Conservation (phyloP, 2,329 filamentous ascomycete genomes). For the Mycocentrospora acerina region DNA sequence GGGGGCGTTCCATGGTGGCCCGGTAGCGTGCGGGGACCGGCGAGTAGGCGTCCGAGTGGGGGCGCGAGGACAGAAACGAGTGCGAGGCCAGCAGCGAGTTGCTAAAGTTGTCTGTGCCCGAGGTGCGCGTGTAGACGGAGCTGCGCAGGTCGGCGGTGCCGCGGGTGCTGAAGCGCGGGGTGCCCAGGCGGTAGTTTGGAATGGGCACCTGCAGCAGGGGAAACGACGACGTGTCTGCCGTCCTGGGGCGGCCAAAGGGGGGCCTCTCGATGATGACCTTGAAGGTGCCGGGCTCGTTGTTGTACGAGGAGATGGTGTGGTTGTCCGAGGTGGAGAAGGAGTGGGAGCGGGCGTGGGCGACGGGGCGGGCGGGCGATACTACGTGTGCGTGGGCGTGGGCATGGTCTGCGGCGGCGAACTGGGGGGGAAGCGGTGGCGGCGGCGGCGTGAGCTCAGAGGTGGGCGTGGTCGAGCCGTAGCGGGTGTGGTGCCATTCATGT, state of each 20-base stretch:
- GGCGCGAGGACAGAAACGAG: conserved; percentile 40
- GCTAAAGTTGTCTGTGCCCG: conserved; percentile 67
- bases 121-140: conserved; percentile 71
- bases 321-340: conserved; percentile 80
- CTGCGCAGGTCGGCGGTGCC: conserved; percentile 77
- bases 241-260: conserved; percentile 61
- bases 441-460: conserved; percentile 27
- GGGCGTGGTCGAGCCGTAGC: conserved; percentile 37
- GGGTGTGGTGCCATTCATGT: conserved; percentile 41
- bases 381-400: conserved; percentile 15
- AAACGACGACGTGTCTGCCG: conserved; percentile 57
- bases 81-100: conserved; percentile 57
- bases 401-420: conserved; percentile 17
- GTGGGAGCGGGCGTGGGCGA: conserved; percentile 56
- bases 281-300: conserved; percentile 67
- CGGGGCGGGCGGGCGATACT: conserved; percentile 20
- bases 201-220: conserved; percentile 73
- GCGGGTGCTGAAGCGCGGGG: conserved; percentile 73
- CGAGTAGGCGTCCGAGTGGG: conserved; percentile 41
- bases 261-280: conserved; percentile 79
- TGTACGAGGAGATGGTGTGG: conserved; percentile 48
- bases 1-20: conserved; percentile 38
- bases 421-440: conserved; percentile 20
- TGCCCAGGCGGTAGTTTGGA: conserved; percentile 80
- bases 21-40: conserved; percentile 35